Base-by-base conservation (phyloP, 108 stramenopile species). In the Conticribra weissflogii region DNA sequence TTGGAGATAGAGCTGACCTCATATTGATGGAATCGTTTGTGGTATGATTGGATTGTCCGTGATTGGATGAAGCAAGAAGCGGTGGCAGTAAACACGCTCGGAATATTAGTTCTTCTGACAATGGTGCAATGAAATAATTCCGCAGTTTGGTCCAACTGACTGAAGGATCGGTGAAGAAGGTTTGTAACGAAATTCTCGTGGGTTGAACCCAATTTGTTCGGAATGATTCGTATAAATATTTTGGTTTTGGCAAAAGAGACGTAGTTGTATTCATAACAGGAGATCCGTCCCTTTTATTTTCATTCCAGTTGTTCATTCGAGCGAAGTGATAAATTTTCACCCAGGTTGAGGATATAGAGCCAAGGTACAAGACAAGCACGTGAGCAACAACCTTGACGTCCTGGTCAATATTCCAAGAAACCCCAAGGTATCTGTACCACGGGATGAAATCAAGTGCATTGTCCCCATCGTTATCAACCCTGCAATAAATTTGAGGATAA, bases 41-140 rank as follows among this genome's bases (percentile, higher is more conserved):
- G n/a, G n/a, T n/a, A n/a, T n/a, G n/a, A n/a, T n/a, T n/a, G n/a
- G n/a, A n/a, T n/a, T n/a, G n/a, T n/a, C n/a, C n/a, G n/a, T n/a
- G 21, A 32, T 51, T 54, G 44, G 56, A 21, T 32, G 72, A 65
- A 63, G 50, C 28, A 41, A 91, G 45, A 15, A 95, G 51, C 22
- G 79, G 76, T 3, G 85, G 83, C 3, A 92, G 65, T 48, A 92
- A 66, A 48, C 86, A 92, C 34, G 83, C 85, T 16, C 94, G 89
- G 65, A 95, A 95, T n/a, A 88, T 74, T 49, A 88, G 41, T 76
- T 95, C 94, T 75, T 95, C 94, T 1, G 85, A 72, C 31, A 87
- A 55, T 18, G 94, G 94, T 16, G 91, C 94, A 21, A 90, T 63
- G 3, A 81, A 23, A 9, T 79, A 70, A 60, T 90, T 88, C 34